These are phyloP conservation scores for Amanita subjunquillea DNA, from an alignment of 768 basidiomycete genomes.

Conservation along the genomic window DNA sequence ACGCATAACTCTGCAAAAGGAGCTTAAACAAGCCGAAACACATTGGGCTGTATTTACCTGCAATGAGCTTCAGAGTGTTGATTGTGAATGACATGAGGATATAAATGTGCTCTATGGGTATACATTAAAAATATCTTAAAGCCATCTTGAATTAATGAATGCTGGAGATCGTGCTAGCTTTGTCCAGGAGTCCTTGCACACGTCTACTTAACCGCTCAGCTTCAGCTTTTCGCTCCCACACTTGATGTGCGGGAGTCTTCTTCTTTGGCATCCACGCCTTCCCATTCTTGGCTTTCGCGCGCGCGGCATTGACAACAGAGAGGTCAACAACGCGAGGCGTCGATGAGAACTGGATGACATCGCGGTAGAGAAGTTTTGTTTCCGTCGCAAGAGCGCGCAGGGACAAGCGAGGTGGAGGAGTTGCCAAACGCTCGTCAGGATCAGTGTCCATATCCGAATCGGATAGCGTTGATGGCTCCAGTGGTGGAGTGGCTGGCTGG, in stretches of 20 bases:
- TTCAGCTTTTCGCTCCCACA: conserved; percentile 67
- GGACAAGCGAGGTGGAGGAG: conserved; percentile 33
- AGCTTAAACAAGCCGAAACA: no score
- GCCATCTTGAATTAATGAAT: not conserved
- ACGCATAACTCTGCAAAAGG: no score
- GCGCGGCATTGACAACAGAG: conserved; percentile 43
- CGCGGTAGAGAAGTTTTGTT: conserved; percentile 79
- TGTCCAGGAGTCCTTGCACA: conserved; percentile 62
- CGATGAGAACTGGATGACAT: conserved; percentile 79
- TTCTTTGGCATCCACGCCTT: conserved; percentile 75
- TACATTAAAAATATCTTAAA: not conserved
- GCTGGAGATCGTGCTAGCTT: conserved; percentile 36
- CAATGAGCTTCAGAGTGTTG: no score
- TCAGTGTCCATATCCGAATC: conserved; percentile 56
- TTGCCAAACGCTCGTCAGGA: not conserved
- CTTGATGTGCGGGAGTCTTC: conserved; percentile 72
- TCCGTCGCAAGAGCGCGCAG: conserved; percentile 68
- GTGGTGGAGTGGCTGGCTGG: conserved; percentile 47
- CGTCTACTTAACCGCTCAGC: conserved; percentile 61
- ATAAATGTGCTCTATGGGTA: not conserved
- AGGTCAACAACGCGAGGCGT: conserved; percentile 83
- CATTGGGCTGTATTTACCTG: no score
- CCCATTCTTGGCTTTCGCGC: conserved; percentile 36
- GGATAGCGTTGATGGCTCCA: conserved; percentile 53
- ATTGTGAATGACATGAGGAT: not conserved